Conservation (phyloP, 2,329 filamentous ascomycete genomes). For the Aspergillus sp. region DNA sequence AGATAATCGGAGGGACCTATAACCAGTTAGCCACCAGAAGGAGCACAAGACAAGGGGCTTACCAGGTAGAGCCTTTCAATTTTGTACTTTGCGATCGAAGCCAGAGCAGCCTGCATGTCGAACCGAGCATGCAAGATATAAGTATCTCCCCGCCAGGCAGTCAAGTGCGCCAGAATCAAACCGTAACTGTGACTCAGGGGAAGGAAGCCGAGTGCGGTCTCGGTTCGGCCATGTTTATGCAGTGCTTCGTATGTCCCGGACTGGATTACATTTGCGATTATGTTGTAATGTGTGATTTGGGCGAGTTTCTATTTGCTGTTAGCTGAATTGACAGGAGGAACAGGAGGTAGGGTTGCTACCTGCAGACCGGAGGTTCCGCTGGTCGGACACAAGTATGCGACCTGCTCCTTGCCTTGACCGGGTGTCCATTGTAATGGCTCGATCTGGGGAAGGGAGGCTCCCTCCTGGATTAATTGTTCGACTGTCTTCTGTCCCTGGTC, state of each 20-base stretch:
- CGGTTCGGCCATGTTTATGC: slow-evolving; percentile 3
- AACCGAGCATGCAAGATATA: slow-evolving; percentile 8
- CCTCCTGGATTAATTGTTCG: neutral
- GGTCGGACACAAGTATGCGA: slow-evolving; percentile 8
- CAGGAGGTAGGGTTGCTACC: neutral
- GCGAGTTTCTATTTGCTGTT: slow-evolving; percentile 2
- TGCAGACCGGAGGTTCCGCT: slow-evolving; percentile 12
- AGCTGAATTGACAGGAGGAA: neutral
- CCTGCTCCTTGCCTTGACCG: slow-evolving; percentile 5
- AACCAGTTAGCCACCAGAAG: neutral
- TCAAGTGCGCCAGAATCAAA: slow-evolving; percentile 1
- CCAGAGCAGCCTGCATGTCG: slow-evolving; percentile 9
- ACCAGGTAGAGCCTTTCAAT: slow-evolving; percentile 7
- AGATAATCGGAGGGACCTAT: neutral
- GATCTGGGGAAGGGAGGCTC: neutral
- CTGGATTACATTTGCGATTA: slow-evolving; percentile 11
- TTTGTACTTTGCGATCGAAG: slow-evolving; percentile 1
- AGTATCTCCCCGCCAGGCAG: slow-evolving; percentile 2
- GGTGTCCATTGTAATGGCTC: slow-evolving; percentile 1
- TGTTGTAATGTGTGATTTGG: slow-evolving; percentile 13
- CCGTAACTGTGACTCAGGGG: slow-evolving; percentile 7
- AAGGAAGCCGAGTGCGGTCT: slow-evolving; percentile 3
- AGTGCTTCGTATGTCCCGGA: slow-evolving; percentile 32
- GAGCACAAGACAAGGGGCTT: too few species aligned
- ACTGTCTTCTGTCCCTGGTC: slow-evolving; percentile 9